phyloP scores from a whole-genome alignment of 2,329 filamentous ascomycete species.

The Cordyceps javanica region DNA sequence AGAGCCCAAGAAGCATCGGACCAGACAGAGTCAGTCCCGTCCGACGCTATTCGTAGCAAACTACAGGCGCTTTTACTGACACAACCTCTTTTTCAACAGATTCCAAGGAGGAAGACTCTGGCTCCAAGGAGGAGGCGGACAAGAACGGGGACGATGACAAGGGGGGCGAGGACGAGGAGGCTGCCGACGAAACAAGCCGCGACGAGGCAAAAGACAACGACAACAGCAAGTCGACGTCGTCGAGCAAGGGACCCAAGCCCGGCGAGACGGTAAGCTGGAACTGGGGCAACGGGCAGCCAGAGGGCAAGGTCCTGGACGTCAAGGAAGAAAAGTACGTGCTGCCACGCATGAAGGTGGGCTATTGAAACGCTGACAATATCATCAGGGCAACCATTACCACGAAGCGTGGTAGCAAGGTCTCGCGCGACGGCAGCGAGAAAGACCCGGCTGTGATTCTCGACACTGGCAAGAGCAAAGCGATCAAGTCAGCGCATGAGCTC shows the following conservation, averaged over 20 bases:
- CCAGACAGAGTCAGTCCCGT: conserved; percentile 19
- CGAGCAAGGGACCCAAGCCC: conserved; percentile 28
- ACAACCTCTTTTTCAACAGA: not conserved
- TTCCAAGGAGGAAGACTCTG: not conserved
- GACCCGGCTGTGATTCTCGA: conserved; percentile 39
- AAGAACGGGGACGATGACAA: too few relatives aligned
- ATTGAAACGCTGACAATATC: not conserved
- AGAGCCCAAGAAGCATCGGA: conserved; percentile 28
- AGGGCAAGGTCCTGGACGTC: conserved; percentile 39
- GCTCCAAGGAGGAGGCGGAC: conserved; percentile 14
- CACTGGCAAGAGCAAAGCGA: conserved; percentile 35
- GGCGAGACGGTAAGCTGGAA: conserved; percentile 42
- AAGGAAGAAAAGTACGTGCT: conserved; percentile 21
- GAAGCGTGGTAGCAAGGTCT: conserved; percentile 35
- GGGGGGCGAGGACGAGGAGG: conserved; percentile 15
- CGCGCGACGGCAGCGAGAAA: conserved; percentile 32
- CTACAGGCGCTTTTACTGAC: conserved; percentile 13
- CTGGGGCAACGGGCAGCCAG: conserved; percentile 37
- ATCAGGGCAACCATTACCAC: conserved; percentile 32
- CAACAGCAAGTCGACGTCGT: conserved; percentile 11
- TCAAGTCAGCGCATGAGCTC: conserved; percentile 35
- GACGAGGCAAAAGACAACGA: conserved; percentile 17
- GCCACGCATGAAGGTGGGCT: not conserved
- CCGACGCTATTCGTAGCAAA: conserved; percentile 12
- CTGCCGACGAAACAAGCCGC: conserved; percentile 14